These are phyloP conservation scores for Zea mays DNA, from an alignment of 176 grass and related monocot species.

Conservation along the genomic window DNA sequence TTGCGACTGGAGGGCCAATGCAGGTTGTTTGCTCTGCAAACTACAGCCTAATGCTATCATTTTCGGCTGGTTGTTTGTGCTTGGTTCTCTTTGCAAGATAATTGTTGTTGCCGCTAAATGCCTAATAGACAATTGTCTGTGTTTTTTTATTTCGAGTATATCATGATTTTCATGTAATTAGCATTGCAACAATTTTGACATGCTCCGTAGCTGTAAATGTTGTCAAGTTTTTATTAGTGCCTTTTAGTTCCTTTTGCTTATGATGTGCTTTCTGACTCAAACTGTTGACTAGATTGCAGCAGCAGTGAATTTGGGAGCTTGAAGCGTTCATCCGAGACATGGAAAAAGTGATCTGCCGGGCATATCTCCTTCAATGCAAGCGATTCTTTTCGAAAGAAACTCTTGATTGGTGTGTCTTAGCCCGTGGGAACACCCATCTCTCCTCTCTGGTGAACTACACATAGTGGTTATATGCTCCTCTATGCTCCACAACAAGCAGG, in stretches of 20 bases:
- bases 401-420: conserved; percentile 54
- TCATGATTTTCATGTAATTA: neutral
- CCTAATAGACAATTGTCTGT: neutral
- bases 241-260: conserved; percentile 5
- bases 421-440: conserved; percentile 57
- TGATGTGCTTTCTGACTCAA: conserved; percentile 32
- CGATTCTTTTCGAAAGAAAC: conserved; percentile 58
- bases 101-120: neutral
- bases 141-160: neutral
- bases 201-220: neutral
- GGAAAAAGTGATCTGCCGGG: conserved; percentile 56
- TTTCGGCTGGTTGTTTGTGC: neutral
- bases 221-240: neutral
- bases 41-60: neutral
- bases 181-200: neutral
- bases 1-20: conserved; percentile 8
- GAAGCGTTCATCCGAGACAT: conserved; percentile 64
- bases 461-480: conserved; percentile 51
- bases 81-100: neutral
- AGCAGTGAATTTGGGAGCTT: conserved; percentile 46
- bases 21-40: neutral
- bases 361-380: conserved; percentile 47
- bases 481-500: conserved; percentile 59
- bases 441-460: conserved; percentile 77
- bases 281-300: conserved; percentile 45